Evolutionary conservation across 306 rosid genomes (phyloP).

Genomic region (Datisca glomerata): DNA sequence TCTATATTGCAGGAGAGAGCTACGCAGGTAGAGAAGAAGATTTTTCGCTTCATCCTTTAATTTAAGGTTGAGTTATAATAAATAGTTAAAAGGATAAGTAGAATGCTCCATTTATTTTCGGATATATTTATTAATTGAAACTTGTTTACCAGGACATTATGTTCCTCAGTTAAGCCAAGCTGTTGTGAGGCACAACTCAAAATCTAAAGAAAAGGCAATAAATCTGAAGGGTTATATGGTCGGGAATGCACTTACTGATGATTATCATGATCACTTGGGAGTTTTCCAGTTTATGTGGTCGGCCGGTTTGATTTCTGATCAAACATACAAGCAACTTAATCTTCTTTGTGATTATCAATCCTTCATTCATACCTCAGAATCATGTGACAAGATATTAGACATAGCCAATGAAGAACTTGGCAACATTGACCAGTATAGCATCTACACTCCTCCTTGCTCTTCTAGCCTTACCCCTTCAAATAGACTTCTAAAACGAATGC

Average conservation of each 20-base stretch:
- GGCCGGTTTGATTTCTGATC: conserved; percentile 78
- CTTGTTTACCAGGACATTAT: conserved; percentile 62
- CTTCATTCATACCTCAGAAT: conserved; percentile 33
- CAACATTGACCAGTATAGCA: conserved; percentile 70
- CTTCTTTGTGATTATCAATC: conserved; percentile 40
- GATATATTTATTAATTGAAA: too few relatives aligned
- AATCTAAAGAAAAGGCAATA: conserved; percentile 27
- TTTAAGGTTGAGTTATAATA: too few relatives aligned
- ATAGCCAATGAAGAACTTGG: conserved; percentile 50
- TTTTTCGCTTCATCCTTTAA: neutral
- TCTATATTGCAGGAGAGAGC: conserved; percentile 77
- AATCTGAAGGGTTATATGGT: conserved; percentile 90
- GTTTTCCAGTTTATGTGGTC: conserved; percentile 79
- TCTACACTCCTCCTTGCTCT: conserved; percentile 54
- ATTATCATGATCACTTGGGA: conserved; percentile 67
- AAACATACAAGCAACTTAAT: conserved; percentile 57
- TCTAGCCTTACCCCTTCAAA: conserved; percentile 35
- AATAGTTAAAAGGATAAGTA: too few relatives aligned
- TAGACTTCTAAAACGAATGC: conserved; percentile 40
- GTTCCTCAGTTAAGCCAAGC: conserved; percentile 91
- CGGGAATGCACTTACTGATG: conserved; percentile 88
- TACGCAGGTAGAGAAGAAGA: conserved; percentile 67
- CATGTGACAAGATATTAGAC: conserved; percentile 35
- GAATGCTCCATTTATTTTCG: too few relatives aligned
- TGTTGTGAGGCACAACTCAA: conserved; percentile 50